Conservation (phyloP, 805 yeast genomes). For the Millerozyma acaciae region DNA sequence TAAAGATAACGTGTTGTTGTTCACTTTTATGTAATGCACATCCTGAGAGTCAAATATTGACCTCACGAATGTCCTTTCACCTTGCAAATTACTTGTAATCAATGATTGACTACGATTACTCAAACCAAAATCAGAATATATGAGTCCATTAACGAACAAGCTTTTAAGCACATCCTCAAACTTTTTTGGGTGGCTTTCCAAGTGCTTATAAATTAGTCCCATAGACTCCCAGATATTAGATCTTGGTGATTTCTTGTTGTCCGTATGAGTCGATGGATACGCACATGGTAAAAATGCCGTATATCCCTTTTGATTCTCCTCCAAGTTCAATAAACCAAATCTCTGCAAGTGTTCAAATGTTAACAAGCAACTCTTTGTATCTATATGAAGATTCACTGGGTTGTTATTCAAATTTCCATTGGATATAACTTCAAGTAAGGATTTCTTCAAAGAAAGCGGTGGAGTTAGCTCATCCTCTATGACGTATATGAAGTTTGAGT, state of each 20-base stretch:
- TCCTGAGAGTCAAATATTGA: slow-evolving; percentile 14
- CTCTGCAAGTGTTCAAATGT: slow-evolving; percentile 57
- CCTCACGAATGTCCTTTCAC: neutral
- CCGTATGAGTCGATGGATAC: slow-evolving; percentile 7
- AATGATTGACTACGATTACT: too few relatives aligned
- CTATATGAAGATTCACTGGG: slow-evolving; percentile 27
- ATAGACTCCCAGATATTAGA: slow-evolving; percentile 57
- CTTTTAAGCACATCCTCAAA: slow-evolving; percentile 53
- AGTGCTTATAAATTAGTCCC: slow-evolving; percentile 56
- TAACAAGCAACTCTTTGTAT: slow-evolving; percentile 50
- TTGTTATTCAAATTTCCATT: slow-evolving; percentile 25
- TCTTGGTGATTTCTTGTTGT: slow-evolving; percentile 4
- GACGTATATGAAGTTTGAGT: slow-evolving; percentile 58
- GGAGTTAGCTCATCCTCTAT: slow-evolving; percentile 55
- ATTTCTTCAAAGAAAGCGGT: slow-evolving; percentile 61
- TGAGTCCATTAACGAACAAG: slow-evolving; percentile 55
- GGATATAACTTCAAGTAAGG: slow-evolving; percentile 50
- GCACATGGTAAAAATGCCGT: slow-evolving; percentile 77
- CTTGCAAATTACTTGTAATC: slow-evolving; percentile 12
- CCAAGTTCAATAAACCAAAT: slow-evolving; percentile 49
- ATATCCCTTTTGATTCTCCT: slow-evolving; percentile 58
- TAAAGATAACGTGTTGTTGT: slow-evolving; percentile 29
- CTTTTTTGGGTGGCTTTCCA: slow-evolving; percentile 49
- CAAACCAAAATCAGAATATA: slow-evolving; percentile 60
- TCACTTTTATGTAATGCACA: slow-evolving; percentile 24